Conservation (phyloP, 1,284 basidiomycete genomes). For the Boletus smithii region DNA sequence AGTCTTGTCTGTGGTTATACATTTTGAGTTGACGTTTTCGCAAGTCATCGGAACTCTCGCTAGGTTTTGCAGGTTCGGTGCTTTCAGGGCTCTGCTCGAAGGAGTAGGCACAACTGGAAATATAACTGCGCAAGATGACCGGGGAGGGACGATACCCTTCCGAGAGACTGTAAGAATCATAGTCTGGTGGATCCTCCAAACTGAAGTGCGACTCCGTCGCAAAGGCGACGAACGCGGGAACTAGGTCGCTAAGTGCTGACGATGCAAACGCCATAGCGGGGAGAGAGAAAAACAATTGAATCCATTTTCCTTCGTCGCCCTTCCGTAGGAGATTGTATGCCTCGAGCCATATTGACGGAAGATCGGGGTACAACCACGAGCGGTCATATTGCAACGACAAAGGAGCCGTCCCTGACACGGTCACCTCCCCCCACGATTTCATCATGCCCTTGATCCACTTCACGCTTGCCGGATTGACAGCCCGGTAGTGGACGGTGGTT, state of each 20-base stretch:
- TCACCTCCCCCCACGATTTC: slow-evolving; percentile 11
- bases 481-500: slow-evolving; percentile 4
- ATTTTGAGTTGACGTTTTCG: slow-evolving; percentile 3
- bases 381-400: slow-evolving; percentile 22
- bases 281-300: slow-evolving; percentile 33
- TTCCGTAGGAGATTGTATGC: slow-evolving; percentile 32
- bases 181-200: slow-evolving; percentile 12
- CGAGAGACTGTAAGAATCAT: slow-evolving; percentile 15
- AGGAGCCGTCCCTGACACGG: not conserved
- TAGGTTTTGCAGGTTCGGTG: not conserved
- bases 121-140: not conserved
- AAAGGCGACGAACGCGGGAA: slow-evolving; percentile 34
- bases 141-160: slow-evolving; percentile 12
- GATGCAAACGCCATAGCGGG: slow-evolving; percentile 33
- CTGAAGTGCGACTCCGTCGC: slow-evolving; percentile 19
- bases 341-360: slow-evolving; percentile 30
- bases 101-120: slow-evolving; percentile 4
- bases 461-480: not conserved
- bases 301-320: slow-evolving; percentile 13
- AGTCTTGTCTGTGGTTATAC: slow-evolving; percentile 9
- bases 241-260: slow-evolving; percentile 7
- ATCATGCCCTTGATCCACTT: slow-evolving; percentile 8
- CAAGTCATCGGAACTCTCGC: slow-evolving; percentile 9
- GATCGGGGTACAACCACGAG: slow-evolving; percentile 21
- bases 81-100: slow-evolving; percentile 22